A percentile compares a stretch with the other conserved stretches of the same genome.
phyloP scores from a whole-genome alignment of 352 stramenopile genomes.

The Phytophthora palmivora region DNA sequence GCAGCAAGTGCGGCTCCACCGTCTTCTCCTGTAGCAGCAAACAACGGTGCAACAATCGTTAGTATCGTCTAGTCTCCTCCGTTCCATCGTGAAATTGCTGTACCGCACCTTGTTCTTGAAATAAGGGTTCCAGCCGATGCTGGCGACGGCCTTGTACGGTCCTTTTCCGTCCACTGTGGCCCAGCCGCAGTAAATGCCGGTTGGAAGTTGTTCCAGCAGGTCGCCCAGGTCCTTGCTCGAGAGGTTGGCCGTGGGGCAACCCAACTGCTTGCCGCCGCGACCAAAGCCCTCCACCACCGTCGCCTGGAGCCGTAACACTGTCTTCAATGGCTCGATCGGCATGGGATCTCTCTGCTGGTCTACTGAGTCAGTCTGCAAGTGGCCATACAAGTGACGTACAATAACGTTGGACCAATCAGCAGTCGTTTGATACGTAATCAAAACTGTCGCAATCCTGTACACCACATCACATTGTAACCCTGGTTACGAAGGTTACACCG shows the following conservation, averaged over 20 bases:
- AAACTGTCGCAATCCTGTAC: not conserved
- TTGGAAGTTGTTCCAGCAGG: constrained; percentile 74
- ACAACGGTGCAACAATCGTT: constrained; percentile 1
- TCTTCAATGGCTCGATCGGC: constrained; percentile 63
- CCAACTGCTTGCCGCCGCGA: constrained; percentile 95
- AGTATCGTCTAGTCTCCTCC: constrained; percentile 1
- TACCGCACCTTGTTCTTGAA: constrained; percentile 91
- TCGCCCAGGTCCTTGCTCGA: constrained; percentile 86
- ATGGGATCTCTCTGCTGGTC: constrained; percentile 29
- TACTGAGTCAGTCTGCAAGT: constrained; percentile 7
- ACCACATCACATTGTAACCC: not conserved
- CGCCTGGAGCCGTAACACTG: constrained; percentile 82
- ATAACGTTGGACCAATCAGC: constrained; percentile 7
- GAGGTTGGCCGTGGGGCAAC: constrained; percentile 96
- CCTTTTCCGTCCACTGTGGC: constrained; percentile 85
- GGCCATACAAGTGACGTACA: too few relatives aligned
- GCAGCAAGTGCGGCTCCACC: constrained; percentile 96
- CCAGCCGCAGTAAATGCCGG: constrained; percentile 96
- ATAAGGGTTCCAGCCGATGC: constrained; percentile 96
- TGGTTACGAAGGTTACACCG: not conserved
- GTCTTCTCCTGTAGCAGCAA: constrained; percentile 89
- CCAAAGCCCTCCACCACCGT: constrained; percentile 95
- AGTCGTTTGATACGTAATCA: constrained; percentile 1
- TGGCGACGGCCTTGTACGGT: constrained; percentile 95
- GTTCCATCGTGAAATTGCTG: not conserved